Percentiles rank a stretch among this genome's conserved stretches.
Conservation (phyloP, 768 basidiomycete genomes). For the Podaxis mareebaensis region DNA sequence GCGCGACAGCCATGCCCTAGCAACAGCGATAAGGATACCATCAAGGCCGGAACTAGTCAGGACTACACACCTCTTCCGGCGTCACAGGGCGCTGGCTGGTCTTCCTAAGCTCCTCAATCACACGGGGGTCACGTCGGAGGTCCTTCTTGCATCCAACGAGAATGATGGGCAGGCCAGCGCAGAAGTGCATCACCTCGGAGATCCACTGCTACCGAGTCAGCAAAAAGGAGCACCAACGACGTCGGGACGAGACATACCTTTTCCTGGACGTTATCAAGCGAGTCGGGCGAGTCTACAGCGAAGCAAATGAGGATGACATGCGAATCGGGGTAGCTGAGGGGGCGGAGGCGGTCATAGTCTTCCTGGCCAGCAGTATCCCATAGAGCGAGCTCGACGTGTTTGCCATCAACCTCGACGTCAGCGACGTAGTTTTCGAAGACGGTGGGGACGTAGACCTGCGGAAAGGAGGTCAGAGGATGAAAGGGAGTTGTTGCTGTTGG, state of each 20-base stretch:
- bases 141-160: conserved; percentile 99
- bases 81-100: conserved; percentile 94
- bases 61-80: conserved; percentile 74
- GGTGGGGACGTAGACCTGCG: conserved; percentile 96
- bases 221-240: neutral
- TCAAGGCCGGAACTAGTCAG: neutral
- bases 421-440: conserved; percentile 99
- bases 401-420: conserved; percentile 97
- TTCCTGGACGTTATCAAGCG: conserved; percentile 99
- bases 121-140: conserved; percentile 88
- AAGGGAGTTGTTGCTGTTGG: neutral
- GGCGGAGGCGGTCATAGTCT: conserved; percentile 98
- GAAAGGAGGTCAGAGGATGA: neutral
- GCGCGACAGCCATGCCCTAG: conserved; percentile 90
- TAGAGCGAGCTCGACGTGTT: conserved; percentile 96
- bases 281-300: conserved; percentile 97
- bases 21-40: neutral
- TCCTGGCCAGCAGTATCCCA: conserved; percentile 99
- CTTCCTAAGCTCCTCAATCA: conserved; percentile 92
- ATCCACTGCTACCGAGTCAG: conserved; percentile 72
- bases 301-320: conserved; percentile 99
- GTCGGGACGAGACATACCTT: conserved; percentile 62
- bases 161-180: conserved; percentile 90
- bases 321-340: conserved; percentile 98
- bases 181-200: conserved; percentile 98